Percentiles rank a stretch among this genome's conserved stretches.
Evolutionary conservation across 139 green algal species (phyloP).

Genomic region (Volvox reticuliferus): DNA sequence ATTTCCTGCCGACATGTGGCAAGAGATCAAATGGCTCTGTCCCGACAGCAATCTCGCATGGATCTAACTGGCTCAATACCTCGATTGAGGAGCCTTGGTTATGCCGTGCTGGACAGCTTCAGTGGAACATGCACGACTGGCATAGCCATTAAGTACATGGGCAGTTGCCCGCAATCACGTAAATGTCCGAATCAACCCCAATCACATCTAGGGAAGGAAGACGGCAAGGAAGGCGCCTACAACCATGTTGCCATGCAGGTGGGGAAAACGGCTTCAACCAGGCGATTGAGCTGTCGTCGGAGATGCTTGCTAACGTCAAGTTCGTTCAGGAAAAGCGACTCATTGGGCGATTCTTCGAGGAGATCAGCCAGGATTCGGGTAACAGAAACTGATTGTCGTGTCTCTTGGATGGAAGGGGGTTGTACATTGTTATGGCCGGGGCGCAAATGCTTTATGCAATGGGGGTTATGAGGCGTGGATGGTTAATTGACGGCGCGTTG

Average conservation of each 20-base stretch:
- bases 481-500: no score
- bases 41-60: background rate
- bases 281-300: constrained; percentile 97
- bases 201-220: background rate
- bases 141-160: background rate
- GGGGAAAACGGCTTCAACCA: constrained; percentile 99
- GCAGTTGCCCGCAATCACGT: no score
- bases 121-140: no score
- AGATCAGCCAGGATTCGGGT: constrained; percentile 77
- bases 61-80: no score
- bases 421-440: no score
- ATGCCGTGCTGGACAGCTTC: no score
- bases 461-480: no score
- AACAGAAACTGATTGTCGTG: background rate
- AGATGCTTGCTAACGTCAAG: constrained; percentile 98
- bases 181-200: no score
- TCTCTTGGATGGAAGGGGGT: no score
- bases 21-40: constrained; percentile 81
- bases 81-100: no score
- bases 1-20: constrained; percentile 77
- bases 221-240: no score
- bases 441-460: no score
- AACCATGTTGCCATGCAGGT: constrained; percentile 56
- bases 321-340: constrained; percentile 97
- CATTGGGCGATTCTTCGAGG: constrained; percentile 96